Evolutionary conservation across 345 rosid species (phyloP), one percentile per base, ranked within the genome.

Genomic region (Salix viminalis): DNA sequence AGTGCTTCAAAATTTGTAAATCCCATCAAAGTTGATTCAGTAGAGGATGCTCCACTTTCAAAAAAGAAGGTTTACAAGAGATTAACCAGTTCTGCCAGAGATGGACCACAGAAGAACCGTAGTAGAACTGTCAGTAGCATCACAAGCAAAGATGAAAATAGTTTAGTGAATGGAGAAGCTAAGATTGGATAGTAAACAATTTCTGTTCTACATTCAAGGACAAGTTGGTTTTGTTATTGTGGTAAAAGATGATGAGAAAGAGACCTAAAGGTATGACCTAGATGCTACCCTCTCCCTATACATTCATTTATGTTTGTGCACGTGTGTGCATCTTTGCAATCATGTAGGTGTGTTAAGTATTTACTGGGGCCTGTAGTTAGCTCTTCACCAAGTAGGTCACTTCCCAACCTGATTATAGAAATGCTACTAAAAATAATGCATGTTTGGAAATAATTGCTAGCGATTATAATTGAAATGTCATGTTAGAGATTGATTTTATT

Each of bases 131-230:
- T 76, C 70, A 77, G 86, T 58, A 76, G 80, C 79, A 26, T 69
- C 60, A 48, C 84, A 36, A 76, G 71, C 75, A 76, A 87, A 52
- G 88, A 87, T 50, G 85, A 75, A 75, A 72, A 82, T 82, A 88
- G 81, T 74, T 79, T 88, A 72, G 92, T 92, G 28, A 88, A 90
- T 36, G 92, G 87, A 78, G 92, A 87, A 82, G 93, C 91, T 72
- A 85, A 85, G 81, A 65, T 85, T 79, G 84, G 93, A 79, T 86
- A 78, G 84, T 50, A 58, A 77, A 67, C 48, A 46, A 37, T 24
- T 14, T 70, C 11, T 46, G 24, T 44, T 54, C 74, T 44, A 77
- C 15, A 70, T 52, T 64, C 34, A 69, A 69, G 23, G 71, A 76
- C 76, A 44, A 68, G 58, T 73, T 9, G 54, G 74, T 42, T 9